Conservation (phyloP, 1,284 basidiomycete species). For the Trichosporon faecale region DNA sequence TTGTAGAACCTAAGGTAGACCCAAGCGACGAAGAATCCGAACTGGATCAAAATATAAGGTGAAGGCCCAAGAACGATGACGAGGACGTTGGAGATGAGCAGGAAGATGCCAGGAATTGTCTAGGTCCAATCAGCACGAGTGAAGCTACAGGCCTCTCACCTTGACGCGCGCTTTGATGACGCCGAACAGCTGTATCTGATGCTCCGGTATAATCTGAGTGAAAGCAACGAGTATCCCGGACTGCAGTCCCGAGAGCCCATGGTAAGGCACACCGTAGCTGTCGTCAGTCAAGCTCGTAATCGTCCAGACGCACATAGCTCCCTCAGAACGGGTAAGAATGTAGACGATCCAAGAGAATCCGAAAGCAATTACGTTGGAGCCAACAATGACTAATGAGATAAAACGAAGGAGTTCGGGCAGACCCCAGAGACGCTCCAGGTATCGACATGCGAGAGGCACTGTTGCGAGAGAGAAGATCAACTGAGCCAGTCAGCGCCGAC, state of each 20-base stretch:
- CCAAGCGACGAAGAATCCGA: conserved; percentile 95
- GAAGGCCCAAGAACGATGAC: conserved; percentile 83
- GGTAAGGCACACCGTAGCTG: conserved; percentile 79
- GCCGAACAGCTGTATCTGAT: conserved; percentile 90
- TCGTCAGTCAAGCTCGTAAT: conserved; percentile 9
- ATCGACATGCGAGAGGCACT: conserved; percentile 77
- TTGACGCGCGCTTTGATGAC: conserved; percentile 83
- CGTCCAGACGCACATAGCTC: conserved; percentile 58
- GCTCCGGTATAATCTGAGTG: conserved; percentile 95
- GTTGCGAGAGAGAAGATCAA: conserved; percentile 71
- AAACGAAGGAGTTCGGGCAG: conserved; percentile 81
- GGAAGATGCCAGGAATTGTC: conserved; percentile 89
- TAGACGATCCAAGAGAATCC: conserved; percentile 54
- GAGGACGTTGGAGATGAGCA: conserved; percentile 84
- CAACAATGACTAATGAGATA: conserved; percentile 70
- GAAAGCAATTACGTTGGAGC: conserved; percentile 81
- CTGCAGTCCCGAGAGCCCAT: conserved; percentile 89
- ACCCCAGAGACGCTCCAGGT: conserved; percentile 93
- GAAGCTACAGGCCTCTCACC: conserved; percentile 54
- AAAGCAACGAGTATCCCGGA: conserved; percentile 88
- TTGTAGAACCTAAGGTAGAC: conserved; percentile 96
- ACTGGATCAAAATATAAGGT: conserved; percentile 95
- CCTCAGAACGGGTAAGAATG: conserved; percentile 46
- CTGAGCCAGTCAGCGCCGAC: conserved; percentile 53
- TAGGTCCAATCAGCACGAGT: conserved; percentile 44